These are phyloP conservation scores for Neurospora discreta DNA, from an alignment of 495 filamentous ascomycete genomes.

Conservation along the genomic window DNA sequence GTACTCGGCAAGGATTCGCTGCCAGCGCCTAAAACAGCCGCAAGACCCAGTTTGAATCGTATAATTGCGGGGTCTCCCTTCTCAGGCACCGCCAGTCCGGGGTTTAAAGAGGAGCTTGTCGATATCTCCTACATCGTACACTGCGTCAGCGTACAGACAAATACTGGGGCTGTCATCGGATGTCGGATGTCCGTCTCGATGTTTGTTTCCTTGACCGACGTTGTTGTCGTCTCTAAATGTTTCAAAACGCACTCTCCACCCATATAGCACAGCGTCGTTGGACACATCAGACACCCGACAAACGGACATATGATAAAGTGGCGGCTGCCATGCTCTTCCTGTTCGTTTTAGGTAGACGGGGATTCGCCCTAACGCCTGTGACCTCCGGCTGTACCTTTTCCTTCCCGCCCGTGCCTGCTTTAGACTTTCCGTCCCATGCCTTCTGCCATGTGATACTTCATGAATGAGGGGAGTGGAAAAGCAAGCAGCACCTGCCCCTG, in stretches of 20 bases:
- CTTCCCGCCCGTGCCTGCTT: not conserved
- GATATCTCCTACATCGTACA: too few species aligned
- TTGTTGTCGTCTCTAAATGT: not conserved
- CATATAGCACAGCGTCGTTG: too few species aligned
- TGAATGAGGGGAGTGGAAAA: not conserved
- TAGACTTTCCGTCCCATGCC: not conserved
- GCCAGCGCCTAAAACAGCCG: not conserved
- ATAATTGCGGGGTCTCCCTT: not conserved
- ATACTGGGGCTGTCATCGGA: not conserved
- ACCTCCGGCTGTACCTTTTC: not conserved
- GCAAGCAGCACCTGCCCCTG: not conserved
- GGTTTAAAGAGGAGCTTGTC: not conserved
- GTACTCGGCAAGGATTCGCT: not conserved
- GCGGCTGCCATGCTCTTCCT: too few species aligned
- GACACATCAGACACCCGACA: too few species aligned
- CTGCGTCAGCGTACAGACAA: not conserved
- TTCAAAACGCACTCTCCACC: not conserved
- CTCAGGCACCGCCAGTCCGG: not conserved
- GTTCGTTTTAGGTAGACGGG: not conserved
- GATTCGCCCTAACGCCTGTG: not conserved
- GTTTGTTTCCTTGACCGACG: not conserved
- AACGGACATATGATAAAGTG: too few species aligned
- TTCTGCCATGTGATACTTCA: not conserved
- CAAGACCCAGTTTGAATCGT: not conserved
- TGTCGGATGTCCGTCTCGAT: not conserved